phyloP scores from a whole-genome alignment of 73 alveolate genomes.

The Effrenium voratum region DNA sequence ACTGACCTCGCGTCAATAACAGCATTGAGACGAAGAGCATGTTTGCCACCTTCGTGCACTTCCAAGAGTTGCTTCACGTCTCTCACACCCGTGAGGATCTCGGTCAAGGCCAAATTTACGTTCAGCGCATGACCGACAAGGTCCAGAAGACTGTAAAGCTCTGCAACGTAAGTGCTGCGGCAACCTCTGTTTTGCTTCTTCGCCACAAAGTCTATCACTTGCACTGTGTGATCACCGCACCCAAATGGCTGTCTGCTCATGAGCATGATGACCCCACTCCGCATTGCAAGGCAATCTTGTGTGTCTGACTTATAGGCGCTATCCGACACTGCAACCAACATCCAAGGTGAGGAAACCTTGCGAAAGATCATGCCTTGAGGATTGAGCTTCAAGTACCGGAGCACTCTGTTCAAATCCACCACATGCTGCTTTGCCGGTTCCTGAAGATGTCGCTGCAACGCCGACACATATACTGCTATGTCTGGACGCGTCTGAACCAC shows the following conservation, averaged over 20 bases:
- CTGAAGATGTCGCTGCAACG: constrained; percentile 14
- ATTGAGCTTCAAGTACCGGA: not conserved
- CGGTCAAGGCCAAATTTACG: not conserved
- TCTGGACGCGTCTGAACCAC: constrained; percentile 33
- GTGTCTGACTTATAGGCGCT: not conserved
- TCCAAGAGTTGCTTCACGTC: not conserved
- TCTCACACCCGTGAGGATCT: not conserved
- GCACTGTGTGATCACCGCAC: not conserved
- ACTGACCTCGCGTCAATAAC: constrained; percentile 28
- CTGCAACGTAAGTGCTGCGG: constrained; percentile 33
- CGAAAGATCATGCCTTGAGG: not conserved
- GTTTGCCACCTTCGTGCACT: not conserved
- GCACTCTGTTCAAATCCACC: not conserved
- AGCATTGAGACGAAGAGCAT: not conserved
- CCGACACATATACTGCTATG: constrained; percentile 5
- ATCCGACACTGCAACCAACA: constrained; percentile 3
- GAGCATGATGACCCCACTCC: constrained; percentile 6
- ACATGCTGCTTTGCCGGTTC: not conserved
- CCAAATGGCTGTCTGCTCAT: not conserved
- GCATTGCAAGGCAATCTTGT: constrained; percentile 15
- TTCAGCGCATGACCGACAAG: not conserved
- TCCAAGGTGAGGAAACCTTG: constrained; percentile 10
- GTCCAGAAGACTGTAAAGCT: not conserved
- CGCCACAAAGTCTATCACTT: not conserved
- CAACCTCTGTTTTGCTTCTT: constrained; percentile 9